phyloP scores from a whole-genome alignment of 164 flowering plant species.

The Nelumbo lutea region DNA sequence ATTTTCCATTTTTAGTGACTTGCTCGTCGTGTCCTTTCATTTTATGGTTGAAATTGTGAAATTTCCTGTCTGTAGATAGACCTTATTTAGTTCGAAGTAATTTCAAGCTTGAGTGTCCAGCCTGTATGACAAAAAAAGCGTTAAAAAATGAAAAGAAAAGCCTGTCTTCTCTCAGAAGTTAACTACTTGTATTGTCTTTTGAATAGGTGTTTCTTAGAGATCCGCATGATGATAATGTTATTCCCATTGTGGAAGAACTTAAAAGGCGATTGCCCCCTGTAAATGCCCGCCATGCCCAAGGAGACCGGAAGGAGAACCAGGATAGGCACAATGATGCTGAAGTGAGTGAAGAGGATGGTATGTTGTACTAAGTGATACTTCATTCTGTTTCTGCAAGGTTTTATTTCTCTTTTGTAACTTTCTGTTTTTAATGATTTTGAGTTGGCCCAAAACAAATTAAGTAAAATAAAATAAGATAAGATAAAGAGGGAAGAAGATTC shows the following conservation, averaged over 20 bases:
- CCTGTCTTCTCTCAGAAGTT: background rate
- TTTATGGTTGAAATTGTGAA: background rate
- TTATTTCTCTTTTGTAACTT: background rate
- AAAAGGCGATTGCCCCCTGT: conserved; percentile 59
- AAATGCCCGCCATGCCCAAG: conserved; percentile 31
- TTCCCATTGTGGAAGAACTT: conserved; percentile 88
- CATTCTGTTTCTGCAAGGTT: background rate
- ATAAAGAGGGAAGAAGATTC: no score
- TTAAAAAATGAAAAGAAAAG: background rate
- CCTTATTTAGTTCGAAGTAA: background rate
- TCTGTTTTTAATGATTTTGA: background rate
- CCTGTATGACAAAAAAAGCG: conserved; percentile 1
- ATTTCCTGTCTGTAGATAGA: no score
- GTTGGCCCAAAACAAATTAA: background rate
- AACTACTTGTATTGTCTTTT: conserved; percentile 8
- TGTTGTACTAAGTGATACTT: background rate
- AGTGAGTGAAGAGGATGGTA: conserved; percentile 70
- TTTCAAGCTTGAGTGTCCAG: background rate
- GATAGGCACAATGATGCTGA: conserved; percentile 55
- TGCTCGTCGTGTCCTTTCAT: background rate
- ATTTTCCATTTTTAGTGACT: background rate
- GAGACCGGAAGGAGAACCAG: conserved; percentile 43
- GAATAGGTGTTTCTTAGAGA: conserved; percentile 80
- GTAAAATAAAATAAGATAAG: background rate
- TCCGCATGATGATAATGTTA: conserved; percentile 79